phyloP scores from a whole-genome alignment of 1,284 basidiomycete genomes.

The Sutorius eximius region DNA sequence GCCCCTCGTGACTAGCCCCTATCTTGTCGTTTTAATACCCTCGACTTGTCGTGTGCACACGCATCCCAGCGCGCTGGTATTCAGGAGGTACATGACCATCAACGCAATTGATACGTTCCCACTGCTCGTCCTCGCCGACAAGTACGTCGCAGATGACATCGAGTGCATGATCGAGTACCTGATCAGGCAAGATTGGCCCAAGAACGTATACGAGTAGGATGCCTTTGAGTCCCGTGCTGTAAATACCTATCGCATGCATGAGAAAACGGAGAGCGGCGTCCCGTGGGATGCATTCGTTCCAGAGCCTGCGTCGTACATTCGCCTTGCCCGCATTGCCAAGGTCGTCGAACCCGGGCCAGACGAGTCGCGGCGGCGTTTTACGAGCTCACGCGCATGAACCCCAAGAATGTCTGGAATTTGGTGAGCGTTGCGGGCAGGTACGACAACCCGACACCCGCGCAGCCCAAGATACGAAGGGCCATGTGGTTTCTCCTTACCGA shows the following conservation, averaged over 20 bases:
- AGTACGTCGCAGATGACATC: neutral
- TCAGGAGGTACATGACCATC: neutral
- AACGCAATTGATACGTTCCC: neutral
- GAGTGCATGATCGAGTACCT: neutral
- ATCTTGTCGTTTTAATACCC: neutral
- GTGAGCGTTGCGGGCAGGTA: too few relatives aligned
- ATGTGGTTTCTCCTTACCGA: constrained; percentile 5
- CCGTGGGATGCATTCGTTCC: neutral
- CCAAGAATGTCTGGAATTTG: neutral
- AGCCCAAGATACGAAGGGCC: neutral
- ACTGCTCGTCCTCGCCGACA: neutral
- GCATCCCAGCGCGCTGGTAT: neutral
- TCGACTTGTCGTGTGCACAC: neutral
- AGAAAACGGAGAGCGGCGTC: neutral
- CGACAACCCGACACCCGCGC: neutral
- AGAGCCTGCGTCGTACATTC: constrained; percentile 2
- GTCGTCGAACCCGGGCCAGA: neutral
- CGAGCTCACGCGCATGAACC: neutral
- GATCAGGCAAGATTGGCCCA: neutral
- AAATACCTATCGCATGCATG: neutral
- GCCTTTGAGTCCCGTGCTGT: neutral
- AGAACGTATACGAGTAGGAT: neutral
- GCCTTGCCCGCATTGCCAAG: neutral
- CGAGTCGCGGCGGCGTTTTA: neutral
- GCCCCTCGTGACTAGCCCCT: neutral